phyloP scores from a whole-genome alignment of 1,284 basidiomycete genomes.

The Ganoderma boninense region DNA sequence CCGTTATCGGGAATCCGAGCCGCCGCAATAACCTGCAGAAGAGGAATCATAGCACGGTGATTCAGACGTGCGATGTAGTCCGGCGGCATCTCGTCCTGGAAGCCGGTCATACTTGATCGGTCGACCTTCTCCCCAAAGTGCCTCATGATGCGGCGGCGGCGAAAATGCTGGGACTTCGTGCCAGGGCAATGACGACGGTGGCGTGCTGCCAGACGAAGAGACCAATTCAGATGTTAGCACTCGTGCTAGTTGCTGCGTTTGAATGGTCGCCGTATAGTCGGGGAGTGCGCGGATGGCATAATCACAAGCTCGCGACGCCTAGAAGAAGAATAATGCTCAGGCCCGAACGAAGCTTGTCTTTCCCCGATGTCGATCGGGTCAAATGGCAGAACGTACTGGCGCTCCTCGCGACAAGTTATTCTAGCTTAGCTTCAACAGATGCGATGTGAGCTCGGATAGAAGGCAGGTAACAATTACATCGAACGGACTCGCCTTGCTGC shows the following conservation, averaged over 20 bases:
- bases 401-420: neutral
- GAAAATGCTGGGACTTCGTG: neutral
- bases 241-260: neutral
- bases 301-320: constrained; percentile 7
- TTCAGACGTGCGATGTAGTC: neutral
- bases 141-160: neutral
- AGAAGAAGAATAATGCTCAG: neutral
- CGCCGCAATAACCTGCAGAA: constrained; percentile 6
- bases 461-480: too few relatives aligned
- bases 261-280: neutral
- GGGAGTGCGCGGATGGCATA: neutral
- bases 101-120: neutral
- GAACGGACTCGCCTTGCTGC: neutral
- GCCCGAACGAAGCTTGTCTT: neutral
- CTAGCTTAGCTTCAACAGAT: neutral
- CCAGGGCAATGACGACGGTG: neutral
- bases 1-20: constrained; percentile 3
- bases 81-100: neutral
- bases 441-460: constrained; percentile 7
- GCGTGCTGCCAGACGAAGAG: too few relatives aligned
- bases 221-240: neutral
- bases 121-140: neutral
- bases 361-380: constrained; percentile 17
- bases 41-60: neutral
- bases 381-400: constrained; percentile 1